Evolutionary conservation across 2,329 filamentous ascomycete genomes (phyloP), one percentile per base, ranked within the genome.

Genomic region (Anthostomella pinea): DNA sequence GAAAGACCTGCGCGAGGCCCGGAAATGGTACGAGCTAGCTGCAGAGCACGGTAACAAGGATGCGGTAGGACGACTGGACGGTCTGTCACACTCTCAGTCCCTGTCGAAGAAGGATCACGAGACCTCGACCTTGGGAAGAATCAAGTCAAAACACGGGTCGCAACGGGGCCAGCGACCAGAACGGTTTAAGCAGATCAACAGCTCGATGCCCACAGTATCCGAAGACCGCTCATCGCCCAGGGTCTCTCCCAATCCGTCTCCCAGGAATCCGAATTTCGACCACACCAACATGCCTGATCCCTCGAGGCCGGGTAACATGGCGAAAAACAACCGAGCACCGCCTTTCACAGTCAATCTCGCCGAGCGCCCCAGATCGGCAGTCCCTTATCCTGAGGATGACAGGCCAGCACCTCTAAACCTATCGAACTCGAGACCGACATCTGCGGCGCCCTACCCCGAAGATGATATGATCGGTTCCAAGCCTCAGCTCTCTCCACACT

Each of bases 91-190:
- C 51, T 85, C 87, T 38, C 87, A 87, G 63, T 86, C 86, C 3
- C 71, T 97, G 30, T 94, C 88, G 3, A 90, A 90, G 66, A 78
- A 83, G 51, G 93, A 97, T 55, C 93, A 98, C 59, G 91, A 97
- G 62, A 87, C 89, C 37, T 83, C 94, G 26, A 90, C 93, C 0
- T 80, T 98, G 48, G 84, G 80, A 33, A 80, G 85, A 35, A 97
- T 98, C 69, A 95, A 85, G 63, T 88, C 81, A 3, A 80, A 84
- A 48, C 79, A 88, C 53, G 84, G 83, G 11, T 86, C 83, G 11
- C 79, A 83, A 54, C 68, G 77, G 32, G 79, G 79, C 20, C 69
- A 71, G 52, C 68, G 79, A 35, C 79, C 79, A 0, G 77, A 81
- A 22, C 68, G 79, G 26, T 79, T 82, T 58, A 70, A 72, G 48